These are phyloP conservation scores for Camptophora hylomeconis DNA, from an alignment of 2,329 filamentous ascomycete genomes.

Conservation along the genomic window DNA sequence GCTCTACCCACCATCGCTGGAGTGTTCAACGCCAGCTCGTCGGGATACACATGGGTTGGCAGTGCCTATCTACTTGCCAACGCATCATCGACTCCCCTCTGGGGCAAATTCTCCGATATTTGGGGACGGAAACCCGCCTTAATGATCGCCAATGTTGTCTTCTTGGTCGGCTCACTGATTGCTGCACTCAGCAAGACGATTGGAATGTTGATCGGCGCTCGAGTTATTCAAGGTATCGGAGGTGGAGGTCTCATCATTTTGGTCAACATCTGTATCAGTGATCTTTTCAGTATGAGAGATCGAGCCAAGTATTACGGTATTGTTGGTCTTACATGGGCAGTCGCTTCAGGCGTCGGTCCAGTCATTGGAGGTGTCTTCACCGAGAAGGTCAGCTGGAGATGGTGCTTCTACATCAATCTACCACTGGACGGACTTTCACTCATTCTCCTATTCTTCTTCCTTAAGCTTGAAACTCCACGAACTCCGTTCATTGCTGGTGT, in stretches of 20 bases:
- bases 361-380: constrained; percentile 28
- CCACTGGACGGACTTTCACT: constrained; percentile 49
- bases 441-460: constrained; percentile 44
- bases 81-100: constrained; percentile 39
- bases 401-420: constrained; percentile 46
- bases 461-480: constrained; percentile 48
- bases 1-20: constrained; percentile 31
- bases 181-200: constrained; percentile 45
- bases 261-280: constrained; percentile 50
- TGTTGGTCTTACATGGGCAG: constrained; percentile 48
- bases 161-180: constrained; percentile 50
- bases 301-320: constrained; percentile 50
- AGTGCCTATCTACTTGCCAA: constrained; percentile 34
- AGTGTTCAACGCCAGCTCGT: constrained; percentile 28
- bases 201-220: constrained; percentile 48
- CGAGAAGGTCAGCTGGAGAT: constrained; percentile 24
- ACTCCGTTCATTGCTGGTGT: constrained; percentile 45
- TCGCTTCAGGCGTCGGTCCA: constrained; percentile 47
- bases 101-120: constrained; percentile 54
- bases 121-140: constrained; percentile 53
- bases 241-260: constrained; percentile 52
- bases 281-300: constrained; percentile 48
- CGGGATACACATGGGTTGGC: constrained; percentile 36
- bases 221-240: constrained; percentile 50
- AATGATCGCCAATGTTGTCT: constrained; percentile 46